Evolutionary conservation across 75 land plant genomes (phyloP).

Genomic region (Pinus albicaulis): DNA sequence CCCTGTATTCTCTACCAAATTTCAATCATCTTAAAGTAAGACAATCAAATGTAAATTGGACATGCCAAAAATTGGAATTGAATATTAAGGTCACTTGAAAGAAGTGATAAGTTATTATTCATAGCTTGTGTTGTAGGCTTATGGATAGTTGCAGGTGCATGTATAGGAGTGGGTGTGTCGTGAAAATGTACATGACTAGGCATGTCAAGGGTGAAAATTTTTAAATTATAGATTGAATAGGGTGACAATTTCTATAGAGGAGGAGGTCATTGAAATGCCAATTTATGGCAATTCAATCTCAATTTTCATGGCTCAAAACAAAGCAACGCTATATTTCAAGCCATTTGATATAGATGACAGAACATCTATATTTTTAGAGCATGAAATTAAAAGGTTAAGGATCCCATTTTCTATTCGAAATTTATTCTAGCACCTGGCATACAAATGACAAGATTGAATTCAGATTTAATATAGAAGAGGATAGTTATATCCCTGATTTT

Average conservation of each 20-base stretch:
- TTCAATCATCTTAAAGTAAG: not conserved
- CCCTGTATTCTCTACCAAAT: slow-evolving; percentile 42
- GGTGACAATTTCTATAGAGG: not conserved
- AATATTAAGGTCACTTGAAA: not conserved
- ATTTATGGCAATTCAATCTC: no score
- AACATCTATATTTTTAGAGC: no score
- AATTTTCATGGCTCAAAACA: no score
- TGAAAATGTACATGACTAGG: not conserved
- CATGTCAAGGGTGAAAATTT: not conserved
- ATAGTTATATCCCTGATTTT: no score
- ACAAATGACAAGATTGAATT: no score
- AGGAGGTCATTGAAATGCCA: no score
- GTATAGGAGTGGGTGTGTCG: not conserved
- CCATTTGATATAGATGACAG: no score
- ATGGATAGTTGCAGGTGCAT: not conserved
- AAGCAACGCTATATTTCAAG: no score
- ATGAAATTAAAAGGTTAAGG: no score
- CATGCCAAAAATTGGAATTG: not conserved
- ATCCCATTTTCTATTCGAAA: no score
- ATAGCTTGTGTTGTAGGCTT: not conserved
- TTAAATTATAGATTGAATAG: not conserved
- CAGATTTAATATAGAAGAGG: no score
- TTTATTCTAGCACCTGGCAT: no score
- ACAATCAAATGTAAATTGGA: not conserved
- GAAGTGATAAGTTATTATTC: not conserved